Conservation (phyloP, 768 basidiomycete species). For the Daedalea quercina region DNA sequence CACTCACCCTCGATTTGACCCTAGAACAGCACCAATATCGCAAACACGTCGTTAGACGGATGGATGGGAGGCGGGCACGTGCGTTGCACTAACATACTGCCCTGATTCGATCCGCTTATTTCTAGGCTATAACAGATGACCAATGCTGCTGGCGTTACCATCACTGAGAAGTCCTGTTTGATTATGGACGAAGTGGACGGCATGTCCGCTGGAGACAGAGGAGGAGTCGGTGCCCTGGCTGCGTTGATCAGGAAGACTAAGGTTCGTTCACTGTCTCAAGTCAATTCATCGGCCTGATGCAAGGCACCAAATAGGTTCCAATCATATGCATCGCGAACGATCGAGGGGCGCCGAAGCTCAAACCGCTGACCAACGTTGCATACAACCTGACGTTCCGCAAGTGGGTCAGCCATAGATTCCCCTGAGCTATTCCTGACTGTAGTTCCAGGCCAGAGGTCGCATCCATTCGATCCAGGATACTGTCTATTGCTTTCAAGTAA, state of each 20-base stretch:
- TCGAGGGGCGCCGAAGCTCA: slow-evolving; percentile 79
- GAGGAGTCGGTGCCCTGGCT: slow-evolving; percentile 91
- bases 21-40: slow-evolving; percentile 88
- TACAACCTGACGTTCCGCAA: slow-evolving; percentile 73
- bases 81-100: slow-evolving; percentile 5
- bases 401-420: slow-evolving; percentile 40
- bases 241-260: slow-evolving; percentile 90
- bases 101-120: background rate
- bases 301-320: slow-evolving; percentile 55
- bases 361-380: slow-evolving; percentile 69
- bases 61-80: slow-evolving; percentile 63
- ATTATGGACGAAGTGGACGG: slow-evolving; percentile 99
- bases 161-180: slow-evolving; percentile 77
- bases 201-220: slow-evolving; percentile 96
- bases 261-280: slow-evolving; percentile 31
- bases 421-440: background rate
- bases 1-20: background rate
- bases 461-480: slow-evolving; percentile 77
- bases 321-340: slow-evolving; percentile 99
- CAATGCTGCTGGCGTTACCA: slow-evolving; percentile 62
- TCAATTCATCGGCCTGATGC: background rate
- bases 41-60: slow-evolving; percentile 82
- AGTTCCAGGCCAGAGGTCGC: slow-evolving; percentile 62
- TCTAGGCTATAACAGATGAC: slow-evolving; percentile 32
- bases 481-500: slow-evolving; percentile 89